Percentiles rank a stretch among this genome's conserved stretches.
Conservation (phyloP, 345 rosid species). For the Crucihimalaya himalaica region DNA sequence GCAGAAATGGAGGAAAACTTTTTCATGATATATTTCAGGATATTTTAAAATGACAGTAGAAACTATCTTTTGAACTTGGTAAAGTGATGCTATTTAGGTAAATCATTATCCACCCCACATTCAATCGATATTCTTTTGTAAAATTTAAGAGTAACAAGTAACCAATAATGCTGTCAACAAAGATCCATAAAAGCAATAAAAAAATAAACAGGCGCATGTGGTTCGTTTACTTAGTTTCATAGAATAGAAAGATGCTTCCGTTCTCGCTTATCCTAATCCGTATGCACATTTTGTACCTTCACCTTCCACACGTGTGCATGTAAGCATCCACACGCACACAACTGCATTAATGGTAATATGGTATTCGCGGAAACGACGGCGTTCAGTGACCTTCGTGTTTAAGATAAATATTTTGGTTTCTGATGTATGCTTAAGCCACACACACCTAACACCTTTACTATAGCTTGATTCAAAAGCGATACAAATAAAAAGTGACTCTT, state of each 20-base stretch:
- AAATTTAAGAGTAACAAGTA: background rate
- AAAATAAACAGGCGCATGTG: conserved; percentile 18
- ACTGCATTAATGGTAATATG: conserved; percentile 18
- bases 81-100: background rate
- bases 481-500: conserved; percentile 1
- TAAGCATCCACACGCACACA: conserved; percentile 14
- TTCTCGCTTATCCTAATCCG: conserved; percentile 34
- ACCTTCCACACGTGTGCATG: conserved; percentile 25
- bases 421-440: conserved; percentile 10
- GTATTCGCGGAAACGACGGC: conserved; percentile 7
- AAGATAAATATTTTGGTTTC: conserved; percentile 14
- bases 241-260: conserved; percentile 26
- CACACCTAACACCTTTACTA: conserved; percentile 19
- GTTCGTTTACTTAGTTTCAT: conserved; percentile 25
- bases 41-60: background rate
- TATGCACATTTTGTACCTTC: conserved; percentile 34
- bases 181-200: background rate
- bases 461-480: conserved; percentile 29
- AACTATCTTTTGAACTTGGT: background rate
- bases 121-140: background rate
- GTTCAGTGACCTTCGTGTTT: conserved; percentile 26
- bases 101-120: background rate
- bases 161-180: background rate
- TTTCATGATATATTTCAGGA: too few species aligned
- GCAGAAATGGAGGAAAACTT: background rate